A percentile compares a stretch with the other conserved stretches of the same genome.
These are phyloP conservation scores for Furculomyces boomerangus DNA, from an alignment of 371 early-diverging fungal genomes.

Conservation along the genomic window DNA sequence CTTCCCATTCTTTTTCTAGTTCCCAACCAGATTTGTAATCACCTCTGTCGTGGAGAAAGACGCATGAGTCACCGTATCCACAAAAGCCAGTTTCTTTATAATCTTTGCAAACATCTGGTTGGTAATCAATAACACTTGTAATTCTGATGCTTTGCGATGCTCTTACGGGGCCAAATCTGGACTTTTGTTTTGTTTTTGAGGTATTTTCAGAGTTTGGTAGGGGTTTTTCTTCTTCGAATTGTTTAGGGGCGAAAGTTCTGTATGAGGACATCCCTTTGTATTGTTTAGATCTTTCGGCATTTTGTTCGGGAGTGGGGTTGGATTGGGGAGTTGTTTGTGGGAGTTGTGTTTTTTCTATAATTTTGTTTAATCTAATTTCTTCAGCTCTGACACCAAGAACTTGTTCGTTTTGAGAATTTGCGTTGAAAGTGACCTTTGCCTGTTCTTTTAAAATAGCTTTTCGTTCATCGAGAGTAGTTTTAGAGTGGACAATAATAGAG, in stretches of 20 bases:
- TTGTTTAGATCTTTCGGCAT: background rate
- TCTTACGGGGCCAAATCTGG: slow-evolving; percentile 67
- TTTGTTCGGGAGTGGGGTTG: background rate
- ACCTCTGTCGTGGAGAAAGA: slow-evolving; percentile 92
- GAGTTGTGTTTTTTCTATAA: background rate
- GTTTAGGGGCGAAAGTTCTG: slow-evolving; percentile 44
- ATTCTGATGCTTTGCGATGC: slow-evolving; percentile 73
- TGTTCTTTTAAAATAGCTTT: background rate
- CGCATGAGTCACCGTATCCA: slow-evolving; percentile 94
- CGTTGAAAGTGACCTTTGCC: background rate
- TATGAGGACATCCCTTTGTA: slow-evolving; percentile 26
- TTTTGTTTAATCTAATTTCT: background rate
- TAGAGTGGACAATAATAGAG: background rate
- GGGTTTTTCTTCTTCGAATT: slow-evolving; percentile 10
- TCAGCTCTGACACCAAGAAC: background rate
- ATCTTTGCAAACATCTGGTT: slow-evolving; percentile 96
- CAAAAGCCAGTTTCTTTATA: slow-evolving; percentile 91
- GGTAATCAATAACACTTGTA: slow-evolving; percentile 81
- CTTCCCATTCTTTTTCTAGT: slow-evolving; percentile 88
- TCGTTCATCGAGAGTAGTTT: background rate
- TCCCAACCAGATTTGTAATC: slow-evolving; percentile 95
- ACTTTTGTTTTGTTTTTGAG: slow-evolving; percentile 27
- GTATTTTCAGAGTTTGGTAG: slow-evolving; percentile 25
- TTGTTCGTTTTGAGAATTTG: background rate
- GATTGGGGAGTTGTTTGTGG: background rate